phyloP scores from a whole-genome alignment of 2,329 filamentous ascomycete genomes.

The Hymenoscyphus occultus region DNA sequence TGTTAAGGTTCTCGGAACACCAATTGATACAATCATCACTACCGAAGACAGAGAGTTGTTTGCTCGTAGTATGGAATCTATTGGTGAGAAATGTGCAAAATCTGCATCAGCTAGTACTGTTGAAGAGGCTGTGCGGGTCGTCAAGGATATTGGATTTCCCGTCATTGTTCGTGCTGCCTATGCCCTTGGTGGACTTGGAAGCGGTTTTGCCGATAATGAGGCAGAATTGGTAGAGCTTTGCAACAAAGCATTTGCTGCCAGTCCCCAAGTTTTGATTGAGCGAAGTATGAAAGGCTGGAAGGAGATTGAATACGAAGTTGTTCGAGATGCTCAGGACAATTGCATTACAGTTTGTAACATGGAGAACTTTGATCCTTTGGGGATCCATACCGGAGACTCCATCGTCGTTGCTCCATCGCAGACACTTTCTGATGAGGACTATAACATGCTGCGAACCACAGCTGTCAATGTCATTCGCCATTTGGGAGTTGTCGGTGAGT shows the following conservation, averaged over 20 bases:
- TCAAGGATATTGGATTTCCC: constrained; percentile 90
- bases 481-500: constrained; percentile 95
- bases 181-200: constrained; percentile 89
- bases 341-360: constrained; percentile 99
- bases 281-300: constrained; percentile 99
- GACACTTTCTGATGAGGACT: constrained; percentile 94
- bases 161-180: constrained; percentile 97
- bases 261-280: constrained; percentile 94
- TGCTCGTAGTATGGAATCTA: constrained; percentile 96
- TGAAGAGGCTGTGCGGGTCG: constrained; percentile 83
- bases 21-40: constrained; percentile 97
- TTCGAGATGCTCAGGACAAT: constrained; percentile 92
- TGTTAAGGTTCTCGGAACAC: constrained; percentile 91
- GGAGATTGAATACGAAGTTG: constrained; percentile 98
- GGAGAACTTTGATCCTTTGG: constrained; percentile 99
- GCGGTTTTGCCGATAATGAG: constrained; percentile 90
- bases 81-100: constrained; percentile 96
- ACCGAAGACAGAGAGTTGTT: constrained; percentile 98
- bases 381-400: constrained; percentile 96
- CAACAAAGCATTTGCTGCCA: constrained; percentile 91
- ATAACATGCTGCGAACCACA: constrained; percentile 97
- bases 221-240: constrained; percentile 81
- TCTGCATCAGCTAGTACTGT: constrained; percentile 88
- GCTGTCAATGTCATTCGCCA: constrained; percentile 97
- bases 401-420: constrained; percentile 98